These are phyloP conservation scores for Cladosporium phlei DNA, from an alignment of 2,329 filamentous ascomycete genomes.

Conservation along the genomic window DNA sequence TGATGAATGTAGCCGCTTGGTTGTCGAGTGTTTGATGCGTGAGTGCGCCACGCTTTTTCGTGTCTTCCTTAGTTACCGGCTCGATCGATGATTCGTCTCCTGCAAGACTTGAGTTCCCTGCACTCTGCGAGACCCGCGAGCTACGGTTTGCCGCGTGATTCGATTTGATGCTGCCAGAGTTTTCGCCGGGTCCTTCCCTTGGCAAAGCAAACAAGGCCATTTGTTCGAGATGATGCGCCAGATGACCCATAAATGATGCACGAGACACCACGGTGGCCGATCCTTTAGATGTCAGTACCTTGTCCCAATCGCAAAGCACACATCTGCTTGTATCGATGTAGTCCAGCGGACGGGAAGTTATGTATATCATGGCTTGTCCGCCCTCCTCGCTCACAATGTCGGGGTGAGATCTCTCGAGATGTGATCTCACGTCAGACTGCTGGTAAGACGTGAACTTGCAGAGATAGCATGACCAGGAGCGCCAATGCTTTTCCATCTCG, in stretches of 20 bases:
- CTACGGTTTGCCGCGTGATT: too few relatives aligned
- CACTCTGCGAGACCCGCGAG: too few relatives aligned
- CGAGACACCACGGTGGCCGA: not conserved
- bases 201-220: slow-evolving; percentile 10
- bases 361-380: not conserved
- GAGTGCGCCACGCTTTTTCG: too few relatives aligned
- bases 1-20: too few relatives aligned
- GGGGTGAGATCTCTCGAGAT: too few relatives aligned
- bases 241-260: slow-evolving; percentile 10
- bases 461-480: slow-evolving; percentile 6
- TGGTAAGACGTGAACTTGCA: not conserved
- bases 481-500: slow-evolving; percentile 12
- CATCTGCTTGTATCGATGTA: not conserved
- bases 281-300: not conserved
- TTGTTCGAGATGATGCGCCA: slow-evolving; percentile 10
- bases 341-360: slow-evolving; percentile 3
- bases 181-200: too few relatives aligned
- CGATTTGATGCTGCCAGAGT: too few relatives aligned
- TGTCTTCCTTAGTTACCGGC: too few relatives aligned
- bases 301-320: slow-evolving; percentile 7
- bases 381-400: too few relatives aligned
- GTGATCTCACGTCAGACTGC: not conserved
- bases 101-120: too few relatives aligned
- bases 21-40: too few relatives aligned
- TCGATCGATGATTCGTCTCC: too few relatives aligned